A percentile compares a stretch with the other conserved stretches of the same genome.
These are phyloP conservation scores for Phytomonas sp. DNA, from an alignment of 208 protist genomes.

Conservation along the genomic window DNA sequence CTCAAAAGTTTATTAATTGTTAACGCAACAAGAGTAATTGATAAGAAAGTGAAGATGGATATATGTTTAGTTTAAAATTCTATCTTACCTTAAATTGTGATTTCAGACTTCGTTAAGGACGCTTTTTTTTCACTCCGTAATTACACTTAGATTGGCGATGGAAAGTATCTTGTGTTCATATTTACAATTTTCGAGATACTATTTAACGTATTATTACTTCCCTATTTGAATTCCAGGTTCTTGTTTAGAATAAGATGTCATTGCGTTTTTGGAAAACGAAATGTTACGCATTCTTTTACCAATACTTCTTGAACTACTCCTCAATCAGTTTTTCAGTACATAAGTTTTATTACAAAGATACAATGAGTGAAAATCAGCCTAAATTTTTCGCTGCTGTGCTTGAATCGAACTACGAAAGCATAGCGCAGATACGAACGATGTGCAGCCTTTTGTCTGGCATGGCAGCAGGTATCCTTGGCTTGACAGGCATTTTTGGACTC, in stretches of 20 bases:
- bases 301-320: conserved; percentile 1
- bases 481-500: conserved; percentile 58
- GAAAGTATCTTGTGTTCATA: neutral
- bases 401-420: conserved; percentile 46
- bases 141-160: neutral
- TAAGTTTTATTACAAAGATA: neutral
- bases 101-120: neutral
- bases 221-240: neutral
- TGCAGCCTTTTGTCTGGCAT: conserved; percentile 62
- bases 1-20: neutral
- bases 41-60: neutral
- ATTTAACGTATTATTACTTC: conserved; percentile 5
- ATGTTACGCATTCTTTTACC: neutral
- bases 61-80: neutral
- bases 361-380: conserved; percentile 25
- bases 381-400: conserved; percentile 15
- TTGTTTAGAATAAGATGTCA: neutral
- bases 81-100: neutral
- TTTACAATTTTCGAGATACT: neutral
- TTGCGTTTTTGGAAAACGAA: neutral
- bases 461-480: conserved; percentile 61
- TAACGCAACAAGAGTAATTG: neutral
- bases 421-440: conserved; percentile 66
- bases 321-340: neutral
- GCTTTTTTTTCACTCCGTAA: neutral